Evolutionary conservation across 1,139 yeast genomes (phyloP).

Genomic region (Maudiozyma humilis): DNA sequence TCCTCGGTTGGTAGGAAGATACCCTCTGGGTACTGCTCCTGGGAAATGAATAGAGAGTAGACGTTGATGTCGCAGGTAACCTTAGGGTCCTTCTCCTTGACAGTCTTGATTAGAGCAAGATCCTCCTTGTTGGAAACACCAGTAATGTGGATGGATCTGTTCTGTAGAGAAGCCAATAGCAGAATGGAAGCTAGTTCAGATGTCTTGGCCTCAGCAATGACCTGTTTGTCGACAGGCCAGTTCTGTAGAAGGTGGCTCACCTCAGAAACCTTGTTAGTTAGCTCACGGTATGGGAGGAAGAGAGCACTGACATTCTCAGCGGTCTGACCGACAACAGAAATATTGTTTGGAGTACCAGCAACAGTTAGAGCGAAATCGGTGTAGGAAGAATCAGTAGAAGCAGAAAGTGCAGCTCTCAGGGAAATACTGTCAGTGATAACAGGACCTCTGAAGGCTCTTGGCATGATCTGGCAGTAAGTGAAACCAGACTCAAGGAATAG

Average conservation of each 20-base stretch:
- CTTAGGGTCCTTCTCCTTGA: constrained; percentile 69
- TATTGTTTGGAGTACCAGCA: constrained; percentile 72
- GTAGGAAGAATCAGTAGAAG: constrained; percentile 52
- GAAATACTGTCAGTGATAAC: constrained; percentile 57
- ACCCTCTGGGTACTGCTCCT: constrained; percentile 63
- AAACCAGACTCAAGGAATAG: constrained; percentile 78
- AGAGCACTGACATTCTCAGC: constrained; percentile 67
- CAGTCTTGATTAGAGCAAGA: constrained; percentile 73
- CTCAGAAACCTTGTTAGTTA: constrained; percentile 61
- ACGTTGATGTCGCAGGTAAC: constrained; percentile 91
- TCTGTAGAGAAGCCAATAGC: constrained; percentile 81
- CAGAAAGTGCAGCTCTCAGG: constrained; percentile 54
- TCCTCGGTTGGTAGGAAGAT: constrained; percentile 67
- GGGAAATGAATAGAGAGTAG: constrained; percentile 67
- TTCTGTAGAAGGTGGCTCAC: constrained; percentile 70
- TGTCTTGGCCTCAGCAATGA: constrained; percentile 85
- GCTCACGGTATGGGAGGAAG: constrained; percentile 72
- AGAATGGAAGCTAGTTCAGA: constrained; percentile 87
- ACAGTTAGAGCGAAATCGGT: constrained; percentile 78
- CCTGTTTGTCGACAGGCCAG: constrained; percentile 82
- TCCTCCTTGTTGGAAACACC: constrained; percentile 79
- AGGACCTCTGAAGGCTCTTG: constrained; percentile 58
- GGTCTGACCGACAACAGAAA: constrained; percentile 53
- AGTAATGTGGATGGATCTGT: constrained; percentile 80
- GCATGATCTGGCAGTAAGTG: constrained; percentile 75